Conservation (phyloP, 116 monocot species). For the Trichopus zeylanicus region DNA sequence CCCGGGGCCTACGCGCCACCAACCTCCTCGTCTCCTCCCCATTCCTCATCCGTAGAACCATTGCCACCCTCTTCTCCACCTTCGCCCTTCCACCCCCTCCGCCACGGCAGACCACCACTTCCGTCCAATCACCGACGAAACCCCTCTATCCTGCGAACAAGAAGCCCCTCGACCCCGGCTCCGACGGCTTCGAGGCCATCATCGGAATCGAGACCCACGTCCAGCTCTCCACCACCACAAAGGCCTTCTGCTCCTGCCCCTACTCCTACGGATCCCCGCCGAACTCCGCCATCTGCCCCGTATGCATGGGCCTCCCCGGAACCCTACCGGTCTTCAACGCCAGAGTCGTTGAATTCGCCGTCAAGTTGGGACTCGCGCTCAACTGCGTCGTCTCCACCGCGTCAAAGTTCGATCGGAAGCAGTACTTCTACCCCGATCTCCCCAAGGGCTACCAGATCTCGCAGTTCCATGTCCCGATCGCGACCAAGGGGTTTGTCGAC, state of each 20-base stretch:
- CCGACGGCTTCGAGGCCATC: constrained; percentile 57
- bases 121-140: constrained; percentile 4
- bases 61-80: too few species aligned
- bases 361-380: constrained; percentile 78
- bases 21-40: too few species aligned
- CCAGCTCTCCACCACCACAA: constrained; percentile 78
- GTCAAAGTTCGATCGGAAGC: constrained; percentile 97
- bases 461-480: constrained; percentile 96
- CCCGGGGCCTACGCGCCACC: too few species aligned
- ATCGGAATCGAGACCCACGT: constrained; percentile 99
- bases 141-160: constrained; percentile 18
- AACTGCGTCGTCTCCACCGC: constrained; percentile 60
- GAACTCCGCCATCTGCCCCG: constrained; percentile 78
- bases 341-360: constrained; percentile 75
- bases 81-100: too few species aligned
- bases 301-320: constrained; percentile 92
- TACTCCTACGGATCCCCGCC: constrained; percentile 78
- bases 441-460: constrained; percentile 99
- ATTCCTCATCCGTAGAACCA: too few species aligned
- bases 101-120: too few species aligned
- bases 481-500: constrained; percentile 61
- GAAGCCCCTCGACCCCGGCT: constrained; percentile 19
- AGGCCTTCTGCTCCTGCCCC: constrained; percentile 89
- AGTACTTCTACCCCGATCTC: constrained; percentile 98
- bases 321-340: constrained; percentile 79